Evolutionary conservation across 192 early-diverging fungal genomes (phyloP), one percentile per base, ranked within the genome.

Genomic region (Backusella sp.): DNA sequence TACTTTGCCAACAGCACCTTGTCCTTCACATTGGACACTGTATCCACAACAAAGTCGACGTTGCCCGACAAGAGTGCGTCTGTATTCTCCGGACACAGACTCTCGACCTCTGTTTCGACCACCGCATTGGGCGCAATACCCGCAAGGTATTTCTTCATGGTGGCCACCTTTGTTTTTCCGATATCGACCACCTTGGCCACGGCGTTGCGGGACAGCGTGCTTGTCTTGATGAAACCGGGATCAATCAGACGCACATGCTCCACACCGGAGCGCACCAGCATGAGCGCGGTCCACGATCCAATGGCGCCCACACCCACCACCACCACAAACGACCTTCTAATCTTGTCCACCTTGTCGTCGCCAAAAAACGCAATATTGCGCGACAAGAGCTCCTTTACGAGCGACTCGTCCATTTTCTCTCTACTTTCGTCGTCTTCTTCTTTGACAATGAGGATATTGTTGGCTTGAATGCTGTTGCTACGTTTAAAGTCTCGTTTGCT

Each of bases 251-350:
- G 90, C 30, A 99, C 83, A 41, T 88, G 86, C 73, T 92, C 92
- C 1, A 97, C 92, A 26, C 97, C 97, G 19, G 94, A 93, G 56
- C 97, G 88, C 53, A 94, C 75, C 34, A 99, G 86, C 96, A 99
- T 96, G 59, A 94, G 86, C 2, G 96, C 94, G 14, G 95, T 90
- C 89, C 91, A 91, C 19, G 91, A 91, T 49, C 96, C 97, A 6
- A 99, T 95, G 0, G 96, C 96, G 11, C 97, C 97, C 4, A 92
- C 88, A 32, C 97, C 97, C 11, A 99, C 95, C 21, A 99, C 93
- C 56, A 99, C 84, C 3, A 99, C 95, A 81, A 92, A 93, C 6
- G 95, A 88, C 19, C 85, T 75, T 15, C 94, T 91, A 21, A 98
- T 75, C 65, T 90, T 84, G 0, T 84, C 76, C 39, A 97, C 87